Evolutionary conservation across 2,329 filamentous ascomycete species (phyloP).

Genomic region (Diaporthe ilicicola): DNA sequence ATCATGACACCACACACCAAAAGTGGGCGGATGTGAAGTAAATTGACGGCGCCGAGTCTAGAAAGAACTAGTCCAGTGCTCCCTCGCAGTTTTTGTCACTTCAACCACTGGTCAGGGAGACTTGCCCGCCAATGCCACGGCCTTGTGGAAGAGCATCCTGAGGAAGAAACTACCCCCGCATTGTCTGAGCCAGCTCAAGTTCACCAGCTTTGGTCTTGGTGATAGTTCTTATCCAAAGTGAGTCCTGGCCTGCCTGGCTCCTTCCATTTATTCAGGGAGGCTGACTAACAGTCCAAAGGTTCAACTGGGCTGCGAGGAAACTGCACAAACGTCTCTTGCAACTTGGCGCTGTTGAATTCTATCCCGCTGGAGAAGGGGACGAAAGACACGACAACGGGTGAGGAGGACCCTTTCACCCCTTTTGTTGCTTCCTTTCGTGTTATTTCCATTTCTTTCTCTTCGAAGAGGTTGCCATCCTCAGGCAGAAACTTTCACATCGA

Average conservation of each 20-base stretch:
- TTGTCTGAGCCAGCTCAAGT: slow-evolving; percentile 74
- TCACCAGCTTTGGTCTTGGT: slow-evolving; percentile 89
- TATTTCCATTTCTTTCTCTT: background rate
- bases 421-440: background rate
- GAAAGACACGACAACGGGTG: slow-evolving; percentile 94
- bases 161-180: slow-evolving; percentile 78
- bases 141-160: slow-evolving; percentile 86
- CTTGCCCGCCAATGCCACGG: slow-evolving; percentile 81
- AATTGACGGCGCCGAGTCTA: slow-evolving; percentile 38
- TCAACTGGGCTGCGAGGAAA: slow-evolving; percentile 93
- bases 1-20: background rate
- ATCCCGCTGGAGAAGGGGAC: slow-evolving; percentile 85
- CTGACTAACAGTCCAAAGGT: slow-evolving; percentile 58
- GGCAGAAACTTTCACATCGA: background rate
- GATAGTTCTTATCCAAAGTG: slow-evolving; percentile 95
- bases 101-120: slow-evolving; percentile 97
- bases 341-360: slow-evolving; percentile 81
- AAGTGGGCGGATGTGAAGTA: background rate
- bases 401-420: slow-evolving; percentile 40
- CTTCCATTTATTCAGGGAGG: background rate
- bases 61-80: slow-evolving; percentile 60
- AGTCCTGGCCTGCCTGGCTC: slow-evolving; percentile 37
- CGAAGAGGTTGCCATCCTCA: background rate
- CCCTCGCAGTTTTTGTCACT: slow-evolving; percentile 79
- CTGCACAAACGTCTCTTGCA: slow-evolving; percentile 84